phyloP scores from a whole-genome alignment of 2,329 filamentous ascomycete genomes.

The Fusarium beomiforme region DNA sequence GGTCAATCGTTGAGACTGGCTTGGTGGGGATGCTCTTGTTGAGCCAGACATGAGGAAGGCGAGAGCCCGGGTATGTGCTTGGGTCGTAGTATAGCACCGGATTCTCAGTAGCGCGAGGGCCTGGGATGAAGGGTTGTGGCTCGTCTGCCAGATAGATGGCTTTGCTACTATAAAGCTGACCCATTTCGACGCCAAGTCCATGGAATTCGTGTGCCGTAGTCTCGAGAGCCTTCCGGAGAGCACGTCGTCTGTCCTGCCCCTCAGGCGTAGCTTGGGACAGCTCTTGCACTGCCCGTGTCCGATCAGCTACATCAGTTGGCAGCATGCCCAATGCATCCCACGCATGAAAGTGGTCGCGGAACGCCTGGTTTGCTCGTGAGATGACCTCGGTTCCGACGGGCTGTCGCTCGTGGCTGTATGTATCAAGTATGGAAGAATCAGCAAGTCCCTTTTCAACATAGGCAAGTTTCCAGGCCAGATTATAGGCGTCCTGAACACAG shows the following conservation, averaged over 20 bases:
- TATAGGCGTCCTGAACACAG: not conserved
- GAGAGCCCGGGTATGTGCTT: not conserved
- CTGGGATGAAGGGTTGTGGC: too few species aligned
- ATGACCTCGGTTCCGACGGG: not conserved
- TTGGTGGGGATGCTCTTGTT: not conserved
- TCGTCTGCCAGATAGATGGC: not conserved
- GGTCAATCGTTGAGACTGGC: not conserved
- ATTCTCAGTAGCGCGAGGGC: not conserved
- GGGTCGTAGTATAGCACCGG: not conserved
- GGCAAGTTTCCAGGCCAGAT: not conserved
- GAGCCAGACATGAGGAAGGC: not conserved
- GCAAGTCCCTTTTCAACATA: not conserved
- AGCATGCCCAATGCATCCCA: not conserved
- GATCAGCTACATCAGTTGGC: not conserved
- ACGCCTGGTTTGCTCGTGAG: not conserved
- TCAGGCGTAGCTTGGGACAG: fast-evolving
- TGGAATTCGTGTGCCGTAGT: not conserved
- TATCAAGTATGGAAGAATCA: not conserved
- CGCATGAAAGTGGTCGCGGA: not conserved
- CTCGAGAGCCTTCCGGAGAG: too few species aligned
- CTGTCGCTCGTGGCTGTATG: not conserved
- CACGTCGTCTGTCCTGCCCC: too few species aligned
- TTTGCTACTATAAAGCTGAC: not conserved
- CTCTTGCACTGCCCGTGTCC: not conserved
- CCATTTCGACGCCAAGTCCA: not conserved